Conservation (phyloP, 2,329 filamentous ascomycete genomes). For the Sclerotinia borealis region DNA sequence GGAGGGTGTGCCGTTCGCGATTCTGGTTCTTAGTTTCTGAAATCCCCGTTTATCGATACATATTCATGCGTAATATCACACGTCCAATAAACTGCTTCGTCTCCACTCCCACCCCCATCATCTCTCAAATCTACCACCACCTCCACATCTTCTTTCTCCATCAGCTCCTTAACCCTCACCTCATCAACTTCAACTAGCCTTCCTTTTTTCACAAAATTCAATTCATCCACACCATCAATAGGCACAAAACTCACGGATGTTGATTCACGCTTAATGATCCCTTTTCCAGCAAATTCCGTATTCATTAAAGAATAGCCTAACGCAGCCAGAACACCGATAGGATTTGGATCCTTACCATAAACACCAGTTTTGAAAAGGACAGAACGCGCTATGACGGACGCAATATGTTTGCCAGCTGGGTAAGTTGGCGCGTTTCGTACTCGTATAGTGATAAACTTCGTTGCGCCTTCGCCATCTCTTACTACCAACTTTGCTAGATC, state of each 20-base stretch:
- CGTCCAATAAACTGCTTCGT: slow-evolving; percentile 68
- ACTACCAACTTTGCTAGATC: not conserved
- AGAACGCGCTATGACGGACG: not conserved
- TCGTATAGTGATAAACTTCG: not conserved
- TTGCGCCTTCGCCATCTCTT: not conserved
- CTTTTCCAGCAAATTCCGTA: not conserved
- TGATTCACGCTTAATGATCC: not conserved
- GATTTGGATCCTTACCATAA: not conserved
- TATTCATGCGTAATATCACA: slow-evolving; percentile 81
- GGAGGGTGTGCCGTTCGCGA: not conserved
- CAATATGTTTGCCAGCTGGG: not conserved
- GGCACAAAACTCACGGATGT: not conserved
- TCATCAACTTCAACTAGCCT: not conserved
- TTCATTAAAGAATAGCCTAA: not conserved
- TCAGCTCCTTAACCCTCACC: not conserved
- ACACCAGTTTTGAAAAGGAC: not conserved
- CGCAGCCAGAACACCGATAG: not conserved
- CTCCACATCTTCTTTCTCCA: not conserved
- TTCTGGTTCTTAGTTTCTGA: slow-evolving; percentile 42
- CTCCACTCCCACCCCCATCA: not conserved
- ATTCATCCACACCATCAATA: not conserved
- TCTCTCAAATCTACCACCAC: not conserved
- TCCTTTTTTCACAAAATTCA: not conserved
- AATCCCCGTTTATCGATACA: slow-evolving; percentile 57
- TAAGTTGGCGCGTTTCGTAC: not conserved